Percentiles rank a stretch among this genome's conserved stretches.
phyloP scores from a whole-genome alignment of 164 flowering plant genomes.

The Umbilicus rupestris region DNA sequence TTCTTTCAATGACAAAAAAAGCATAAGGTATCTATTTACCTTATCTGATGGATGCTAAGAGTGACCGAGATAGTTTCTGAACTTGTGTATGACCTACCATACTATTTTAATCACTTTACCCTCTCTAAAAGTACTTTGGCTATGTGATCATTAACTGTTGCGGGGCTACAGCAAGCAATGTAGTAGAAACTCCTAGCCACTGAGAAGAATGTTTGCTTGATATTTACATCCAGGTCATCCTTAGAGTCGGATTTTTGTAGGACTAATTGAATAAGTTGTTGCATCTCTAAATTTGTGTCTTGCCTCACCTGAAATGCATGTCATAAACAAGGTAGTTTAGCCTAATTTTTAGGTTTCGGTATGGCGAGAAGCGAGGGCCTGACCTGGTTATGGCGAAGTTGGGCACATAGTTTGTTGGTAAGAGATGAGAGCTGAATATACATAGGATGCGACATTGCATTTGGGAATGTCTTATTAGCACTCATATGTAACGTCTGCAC shows the following conservation, averaged over 20 bases:
- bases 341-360: not conserved
- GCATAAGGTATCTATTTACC: no score
- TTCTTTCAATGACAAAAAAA: no score
- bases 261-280: conserved; percentile 46
- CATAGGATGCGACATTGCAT: conserved; percentile 14
- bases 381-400: conserved; percentile 21
- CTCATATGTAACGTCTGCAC: conserved; percentile 25
- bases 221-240: conserved; percentile 22
- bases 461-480: conserved; percentile 12
- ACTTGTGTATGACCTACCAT: no score
- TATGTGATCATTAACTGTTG: conserved; percentile 40
- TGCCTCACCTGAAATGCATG: conserved; percentile 5
- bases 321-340: not conserved
- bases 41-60: no score
- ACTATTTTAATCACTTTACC: conserved; percentile 16
- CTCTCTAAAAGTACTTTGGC: conserved; percentile 59
- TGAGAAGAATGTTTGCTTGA: conserved; percentile 41
- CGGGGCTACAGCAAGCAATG: conserved; percentile 32
- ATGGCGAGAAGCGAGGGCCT: not conserved
- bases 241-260: conserved; percentile 19
- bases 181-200: conserved; percentile 63
- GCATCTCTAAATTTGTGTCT: conserved; percentile 47
- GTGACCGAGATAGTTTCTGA: no score
- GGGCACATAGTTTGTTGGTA: conserved; percentile 23
- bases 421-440: conserved; percentile 21